Conservation (phyloP, 441 rosid genomes). For the Bocquillonia castaneifolia region DNA sequence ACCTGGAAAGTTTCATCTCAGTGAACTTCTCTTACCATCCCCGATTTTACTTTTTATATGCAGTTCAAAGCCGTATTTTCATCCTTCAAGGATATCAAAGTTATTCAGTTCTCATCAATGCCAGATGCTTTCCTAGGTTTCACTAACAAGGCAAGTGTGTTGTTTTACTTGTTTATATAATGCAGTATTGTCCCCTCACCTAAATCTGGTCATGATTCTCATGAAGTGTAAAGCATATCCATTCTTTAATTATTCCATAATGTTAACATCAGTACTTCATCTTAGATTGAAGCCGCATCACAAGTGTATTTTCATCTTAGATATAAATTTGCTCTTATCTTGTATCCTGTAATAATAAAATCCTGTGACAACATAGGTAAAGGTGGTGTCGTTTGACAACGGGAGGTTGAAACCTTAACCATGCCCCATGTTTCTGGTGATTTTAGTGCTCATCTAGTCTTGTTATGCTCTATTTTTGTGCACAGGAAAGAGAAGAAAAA, state of each 20-base stretch:
- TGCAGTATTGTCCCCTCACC: not conserved
- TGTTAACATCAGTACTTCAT: not conserved
- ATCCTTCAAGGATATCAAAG: slow-evolving; percentile 67
- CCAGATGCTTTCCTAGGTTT: slow-evolving; percentile 78
- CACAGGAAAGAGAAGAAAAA: slow-evolving; percentile 58
- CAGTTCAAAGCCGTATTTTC: slow-evolving; percentile 75
- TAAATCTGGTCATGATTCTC: no score
- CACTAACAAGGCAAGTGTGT: slow-evolving; percentile 65
- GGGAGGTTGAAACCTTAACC: not conserved
- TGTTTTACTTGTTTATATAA: not conserved
- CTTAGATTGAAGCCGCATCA: not conserved
- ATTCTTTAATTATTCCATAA: not conserved
- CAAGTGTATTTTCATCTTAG: not conserved
- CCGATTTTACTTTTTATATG: slow-evolving; percentile 17
- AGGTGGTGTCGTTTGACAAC: not conserved
- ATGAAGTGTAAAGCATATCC: not conserved
- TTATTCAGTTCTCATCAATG: slow-evolving; percentile 82
- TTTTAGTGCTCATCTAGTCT: not conserved
- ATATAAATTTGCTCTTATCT: no score
- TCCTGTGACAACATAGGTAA: no score
- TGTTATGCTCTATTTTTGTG: slow-evolving; percentile 5
- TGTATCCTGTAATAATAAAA: no score
- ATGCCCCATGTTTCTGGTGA: not conserved
- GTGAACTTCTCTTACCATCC: not conserved
- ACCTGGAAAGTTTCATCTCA: not conserved